phyloP scores from a whole-genome alignment of 495 filamentous ascomycete genomes.

The Tetracladium setigerum region DNA sequence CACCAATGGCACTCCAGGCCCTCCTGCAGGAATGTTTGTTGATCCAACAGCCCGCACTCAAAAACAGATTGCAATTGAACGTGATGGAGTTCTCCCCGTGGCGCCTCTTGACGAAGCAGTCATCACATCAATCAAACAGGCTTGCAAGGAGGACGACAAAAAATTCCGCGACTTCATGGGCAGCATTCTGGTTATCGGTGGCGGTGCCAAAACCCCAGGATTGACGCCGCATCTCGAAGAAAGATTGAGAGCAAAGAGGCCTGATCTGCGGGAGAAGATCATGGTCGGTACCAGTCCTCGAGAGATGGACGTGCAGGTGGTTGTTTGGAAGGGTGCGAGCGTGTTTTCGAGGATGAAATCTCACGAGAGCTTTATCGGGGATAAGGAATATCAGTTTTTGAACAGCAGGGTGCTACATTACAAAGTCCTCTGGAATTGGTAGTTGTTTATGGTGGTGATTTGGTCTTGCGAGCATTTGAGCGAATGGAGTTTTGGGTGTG shows the following conservation, averaged over 20 bases:
- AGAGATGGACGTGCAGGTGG: slow-evolving; percentile 90
- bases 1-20: slow-evolving; percentile 21
- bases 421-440: slow-evolving; percentile 76
- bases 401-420: slow-evolving; percentile 73
- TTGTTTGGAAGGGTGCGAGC: slow-evolving; percentile 95
- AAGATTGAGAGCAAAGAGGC: slow-evolving; percentile 58
- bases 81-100: slow-evolving; percentile 74
- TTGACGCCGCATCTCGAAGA: slow-evolving; percentile 77
- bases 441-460: too few relatives aligned
- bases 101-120: slow-evolving; percentile 85
- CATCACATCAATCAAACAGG: slow-evolving; percentile 77
- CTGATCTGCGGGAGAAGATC: slow-evolving; percentile 70
- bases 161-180: slow-evolving; percentile 87
- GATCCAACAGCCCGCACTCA: slow-evolving; percentile 33
- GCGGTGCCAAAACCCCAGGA: slow-evolving; percentile 70
- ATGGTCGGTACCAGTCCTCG: slow-evolving; percentile 81
- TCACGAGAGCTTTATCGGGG: slow-evolving; percentile 91
- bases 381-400: slow-evolving; percentile 80
- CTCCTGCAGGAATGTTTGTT: slow-evolving; percentile 20
- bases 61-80: slow-evolving; percentile 51
- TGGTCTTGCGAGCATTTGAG: too few relatives aligned
- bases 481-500: too few relatives aligned
- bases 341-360: slow-evolving; percentile 90
- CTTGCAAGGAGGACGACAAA: slow-evolving; percentile 56
- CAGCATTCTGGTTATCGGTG: slow-evolving; percentile 92